Percentiles rank a stretch among this genome's conserved stretches.
Evolutionary conservation across 306 rosid species (phyloP).

Genomic region (Gynostemma pentaphyllum): DNA sequence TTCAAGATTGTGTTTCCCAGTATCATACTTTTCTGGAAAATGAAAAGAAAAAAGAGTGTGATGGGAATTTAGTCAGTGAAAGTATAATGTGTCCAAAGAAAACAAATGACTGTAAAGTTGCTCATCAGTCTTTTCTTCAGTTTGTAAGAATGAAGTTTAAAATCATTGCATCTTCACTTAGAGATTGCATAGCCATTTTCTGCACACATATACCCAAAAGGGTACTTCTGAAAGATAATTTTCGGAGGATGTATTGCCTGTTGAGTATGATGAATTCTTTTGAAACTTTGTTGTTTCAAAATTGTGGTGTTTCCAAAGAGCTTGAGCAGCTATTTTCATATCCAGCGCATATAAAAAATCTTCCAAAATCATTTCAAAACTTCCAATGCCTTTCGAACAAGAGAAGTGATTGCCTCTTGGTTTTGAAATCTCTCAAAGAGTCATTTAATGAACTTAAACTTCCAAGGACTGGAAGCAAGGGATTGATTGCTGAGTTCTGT

Average conservation of each 20-base stretch:
- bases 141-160: constrained; percentile 32
- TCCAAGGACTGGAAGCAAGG: constrained; percentile 21
- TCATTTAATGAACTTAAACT: constrained; percentile 30
- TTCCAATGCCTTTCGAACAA: constrained; percentile 7
- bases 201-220: constrained; percentile 42
- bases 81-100: constrained; percentile 5
- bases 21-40: constrained; percentile 35
- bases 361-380: background rate
- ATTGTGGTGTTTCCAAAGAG: constrained; percentile 14
- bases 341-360: background rate
- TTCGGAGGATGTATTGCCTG: constrained; percentile 21
- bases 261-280: constrained; percentile 22
- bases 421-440: constrained; percentile 18
- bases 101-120: constrained; percentile 6
- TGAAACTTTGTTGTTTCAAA: constrained; percentile 23
- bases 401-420: constrained; percentile 32
- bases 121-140: constrained; percentile 33
- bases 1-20: constrained; percentile 42
- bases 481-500: constrained; percentile 30
- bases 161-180: constrained; percentile 11
- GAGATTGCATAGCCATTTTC: constrained; percentile 21
- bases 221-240: constrained; percentile 22
- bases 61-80: background rate
- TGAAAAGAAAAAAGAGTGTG: constrained; percentile 12
- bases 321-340: constrained; percentile 33